Conservation (phyloP, 768 basidiomycete species). For the Suillus paluster region DNA sequence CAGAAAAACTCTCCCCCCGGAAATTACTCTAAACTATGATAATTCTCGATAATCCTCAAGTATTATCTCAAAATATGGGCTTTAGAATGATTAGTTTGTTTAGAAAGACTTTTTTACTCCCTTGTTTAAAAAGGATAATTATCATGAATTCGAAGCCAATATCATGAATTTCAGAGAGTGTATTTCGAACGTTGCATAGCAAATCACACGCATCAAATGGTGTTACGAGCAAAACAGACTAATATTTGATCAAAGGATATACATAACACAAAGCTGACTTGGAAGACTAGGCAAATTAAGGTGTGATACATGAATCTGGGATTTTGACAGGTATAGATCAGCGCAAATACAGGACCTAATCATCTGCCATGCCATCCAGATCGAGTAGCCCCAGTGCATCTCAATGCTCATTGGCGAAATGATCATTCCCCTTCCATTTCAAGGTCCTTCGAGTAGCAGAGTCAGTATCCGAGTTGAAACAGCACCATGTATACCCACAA, state of each 20-base stretch:
- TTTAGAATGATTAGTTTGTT: slow-evolving; percentile 1
- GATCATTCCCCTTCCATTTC: too few species aligned
- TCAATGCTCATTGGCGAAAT: too few species aligned
- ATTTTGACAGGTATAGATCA: too few species aligned
- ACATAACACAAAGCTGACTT: neutral
- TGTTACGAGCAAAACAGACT: neutral
- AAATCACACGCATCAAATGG: neutral
- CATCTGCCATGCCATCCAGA: too few species aligned
- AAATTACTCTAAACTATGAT: neutral
- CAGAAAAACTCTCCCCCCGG: neutral
- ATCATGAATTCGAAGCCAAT: neutral
- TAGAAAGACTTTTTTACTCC: neutral
- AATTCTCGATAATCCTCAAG: neutral
- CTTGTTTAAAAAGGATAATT: neutral
- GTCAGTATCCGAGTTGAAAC: too few species aligned
- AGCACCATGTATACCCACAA: neutral
- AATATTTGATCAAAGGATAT: too few species aligned
- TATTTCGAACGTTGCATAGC: neutral
- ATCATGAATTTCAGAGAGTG: neutral
- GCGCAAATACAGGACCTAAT: too few species aligned
- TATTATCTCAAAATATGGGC: slow-evolving; percentile 1
- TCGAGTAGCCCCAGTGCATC: too few species aligned
- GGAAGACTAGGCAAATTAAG: too few species aligned
- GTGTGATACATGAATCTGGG: too few species aligned
- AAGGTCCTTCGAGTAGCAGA: too few species aligned